phyloP scores from a whole-genome alignment of 768 basidiomycete genomes.

The Calocybe gangraenosa region DNA sequence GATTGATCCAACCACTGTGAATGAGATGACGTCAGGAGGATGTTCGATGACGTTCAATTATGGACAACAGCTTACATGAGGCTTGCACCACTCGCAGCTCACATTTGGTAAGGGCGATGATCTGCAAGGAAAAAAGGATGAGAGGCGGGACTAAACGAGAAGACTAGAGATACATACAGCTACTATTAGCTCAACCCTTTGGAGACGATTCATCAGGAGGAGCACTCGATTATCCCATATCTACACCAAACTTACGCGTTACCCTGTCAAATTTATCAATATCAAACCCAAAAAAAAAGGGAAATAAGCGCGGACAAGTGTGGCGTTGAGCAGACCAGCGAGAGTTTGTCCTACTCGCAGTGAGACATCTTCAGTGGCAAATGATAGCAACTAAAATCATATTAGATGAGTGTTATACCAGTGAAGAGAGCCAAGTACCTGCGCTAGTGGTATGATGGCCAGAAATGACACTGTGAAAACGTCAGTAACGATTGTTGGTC shows the following conservation, averaged over 20 bases:
- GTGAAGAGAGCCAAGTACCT: too few relatives aligned
- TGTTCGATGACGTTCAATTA: constrained; percentile 8
- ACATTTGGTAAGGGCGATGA: constrained; percentile 46
- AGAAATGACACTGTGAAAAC: constrained; percentile 59
- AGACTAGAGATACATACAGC: constrained; percentile 49
- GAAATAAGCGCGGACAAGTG: constrained; percentile 45
- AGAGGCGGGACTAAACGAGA: background rate
- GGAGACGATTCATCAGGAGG: background rate
- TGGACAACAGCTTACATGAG: constrained; percentile 52
- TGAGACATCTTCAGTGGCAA: constrained; percentile 84
- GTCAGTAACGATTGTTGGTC: background rate
- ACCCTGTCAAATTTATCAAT: constrained; percentile 29
- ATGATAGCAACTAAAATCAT: constrained; percentile 57
- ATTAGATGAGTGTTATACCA: too few relatives aligned
- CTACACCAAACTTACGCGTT: constrained; percentile 37
- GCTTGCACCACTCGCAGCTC: constrained; percentile 77
- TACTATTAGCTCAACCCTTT: constrained; percentile 73
- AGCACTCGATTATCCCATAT: background rate
- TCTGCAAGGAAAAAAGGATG: constrained; percentile 23
- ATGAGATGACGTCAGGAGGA: constrained; percentile 13
- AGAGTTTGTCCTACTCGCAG: constrained; percentile 79
- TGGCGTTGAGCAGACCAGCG: constrained; percentile 83
- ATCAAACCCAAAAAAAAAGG: constrained; percentile 1
- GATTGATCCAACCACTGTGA: constrained; percentile 78
- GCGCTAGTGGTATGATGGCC: constrained; percentile 82